Evolutionary conservation across 1,284 basidiomycete species (phyloP), one percentile per base, ranked within the genome.

Genomic region (Microbotryum saponariae): DNA sequence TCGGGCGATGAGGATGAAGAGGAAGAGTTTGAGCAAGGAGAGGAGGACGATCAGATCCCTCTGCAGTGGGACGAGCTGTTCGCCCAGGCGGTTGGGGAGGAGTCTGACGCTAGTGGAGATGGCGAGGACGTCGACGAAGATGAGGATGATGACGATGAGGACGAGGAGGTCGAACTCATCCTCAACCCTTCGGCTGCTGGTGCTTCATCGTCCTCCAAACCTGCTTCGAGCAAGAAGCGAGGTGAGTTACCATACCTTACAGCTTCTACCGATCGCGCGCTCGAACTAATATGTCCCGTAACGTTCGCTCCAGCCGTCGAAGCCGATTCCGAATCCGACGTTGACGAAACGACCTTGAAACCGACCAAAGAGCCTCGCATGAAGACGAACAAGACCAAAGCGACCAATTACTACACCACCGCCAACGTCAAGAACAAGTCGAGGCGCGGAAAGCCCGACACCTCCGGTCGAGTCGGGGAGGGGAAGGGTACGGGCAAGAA

Each of bases 311-410:
- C 5, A 23, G 16, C 27, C 6, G 61, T 51, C 21, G 57, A 60
- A 42, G 44, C 4, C 20, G 51, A 56, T 12, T 57, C 61, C 21
- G 59, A 63, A 27, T 42, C 37, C 37, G 37, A 42, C 37, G 10
- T 10, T 16, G 67, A 62, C 4, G 69, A 70, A 3, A 62, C 60
- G 4, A 48, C 54, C 33, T 65, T 53, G 21, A 60, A 61, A 25
- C 59, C 62, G 53, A 52, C 64, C 67, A 91, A 90, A 76, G 86
- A 82, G 68, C 74, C 81, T 31, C 86, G 91, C 25, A 88, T 91
- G 88, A 93, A 83, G 69, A 94, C 91, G 2, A 89, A 85, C 79
- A 96, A 94, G 87, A 86, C 85, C 79, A 93, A 91, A 77, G 84
- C 89, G 20, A 82, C 82, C 62, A 97, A 97, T 79, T 98, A 92